A percentile compares a stretch with the other conserved stretches of the same genome.
Conservation (phyloP, 805 yeast species). For the Ogataea siamensis region DNA sequence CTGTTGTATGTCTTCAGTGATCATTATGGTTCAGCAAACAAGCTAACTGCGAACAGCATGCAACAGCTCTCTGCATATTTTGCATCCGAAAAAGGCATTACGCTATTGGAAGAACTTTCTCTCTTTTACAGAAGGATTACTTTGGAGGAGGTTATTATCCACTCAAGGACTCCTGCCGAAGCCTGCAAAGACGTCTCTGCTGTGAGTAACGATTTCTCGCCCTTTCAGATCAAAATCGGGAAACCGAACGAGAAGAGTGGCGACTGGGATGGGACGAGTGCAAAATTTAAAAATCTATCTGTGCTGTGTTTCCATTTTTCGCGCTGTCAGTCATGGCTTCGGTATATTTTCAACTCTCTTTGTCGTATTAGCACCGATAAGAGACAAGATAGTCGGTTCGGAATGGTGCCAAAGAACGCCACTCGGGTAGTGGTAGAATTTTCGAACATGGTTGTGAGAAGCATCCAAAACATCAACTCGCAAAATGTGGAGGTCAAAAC, state of each 20-base stretch:
- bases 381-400: conserved; percentile 41
- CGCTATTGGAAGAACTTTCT: conserved; percentile 41
- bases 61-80: conserved; percentile 41
- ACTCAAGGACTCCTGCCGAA: conserved; percentile 45
- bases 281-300: conserved; percentile 61
- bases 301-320: conserved; percentile 52
- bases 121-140: conserved; percentile 49
- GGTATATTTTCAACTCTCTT: conserved; percentile 32
- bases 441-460: conserved; percentile 20
- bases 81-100: conserved; percentile 41
- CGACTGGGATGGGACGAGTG: conserved; percentile 45
- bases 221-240: conserved; percentile 42
- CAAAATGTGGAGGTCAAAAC: conserved; percentile 24
- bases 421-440: conserved; percentile 28
- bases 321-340: conserved; percentile 43
- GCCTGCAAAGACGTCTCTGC: conserved; percentile 42
- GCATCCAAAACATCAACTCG: conserved; percentile 20
- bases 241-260: conserved; percentile 38
- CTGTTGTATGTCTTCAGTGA: conserved; percentile 53
- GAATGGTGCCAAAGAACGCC: conserved; percentile 28
- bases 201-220: conserved; percentile 36
- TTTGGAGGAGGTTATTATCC: conserved; percentile 55
- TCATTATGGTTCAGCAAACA: conserved; percentile 53
- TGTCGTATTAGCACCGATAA: conserved; percentile 35
- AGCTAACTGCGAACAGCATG: conserved; percentile 46